Percentiles rank a stretch among this genome's conserved stretches.
Conservation (phyloP, 805 yeast species). For the Kuraishia ogatae region DNA sequence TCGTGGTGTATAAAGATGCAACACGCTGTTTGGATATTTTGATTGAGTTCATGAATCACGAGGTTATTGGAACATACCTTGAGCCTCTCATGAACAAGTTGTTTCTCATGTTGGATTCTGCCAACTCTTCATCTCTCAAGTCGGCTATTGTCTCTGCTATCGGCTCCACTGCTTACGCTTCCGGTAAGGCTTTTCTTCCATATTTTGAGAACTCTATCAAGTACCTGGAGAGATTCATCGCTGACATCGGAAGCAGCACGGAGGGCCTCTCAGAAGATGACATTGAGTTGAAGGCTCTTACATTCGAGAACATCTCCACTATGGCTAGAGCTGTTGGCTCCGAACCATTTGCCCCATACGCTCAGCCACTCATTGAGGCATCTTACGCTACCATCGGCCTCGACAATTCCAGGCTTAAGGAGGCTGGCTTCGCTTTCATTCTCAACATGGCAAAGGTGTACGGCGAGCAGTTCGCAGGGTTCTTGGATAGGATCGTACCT, state of each 20-base stretch:
- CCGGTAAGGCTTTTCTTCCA: conserved; percentile 83
- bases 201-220: conserved; percentile 77
- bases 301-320: conserved; percentile 89
- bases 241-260: conserved; percentile 49
- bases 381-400: conserved; percentile 73
- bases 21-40: conserved; percentile 87
- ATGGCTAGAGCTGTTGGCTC: conserved; percentile 97
- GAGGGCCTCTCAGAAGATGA: conserved; percentile 85
- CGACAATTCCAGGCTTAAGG: conserved; percentile 80
- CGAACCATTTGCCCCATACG: conserved; percentile 75
- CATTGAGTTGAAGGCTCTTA: conserved; percentile 82
- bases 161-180: conserved; percentile 94
- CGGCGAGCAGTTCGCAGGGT: conserved; percentile 82
- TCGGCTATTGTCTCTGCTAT: conserved; percentile 87
- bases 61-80: conserved; percentile 69
- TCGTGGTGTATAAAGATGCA: conserved; percentile 82
- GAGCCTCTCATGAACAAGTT: conserved; percentile 88
- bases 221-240: conserved; percentile 73
- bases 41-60: conserved; percentile 84
- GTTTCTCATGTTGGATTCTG: conserved; percentile 71
- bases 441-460: conserved; percentile 93
- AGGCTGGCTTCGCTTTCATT: conserved; percentile 89
- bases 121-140: conserved; percentile 66
- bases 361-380: conserved; percentile 82
- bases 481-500: conserved; percentile 76